A percentile compares a stretch with the other conserved stretches of the same genome.
phyloP scores from a whole-genome alignment of 306 rosid species.

The Boehmeria nivea region DNA sequence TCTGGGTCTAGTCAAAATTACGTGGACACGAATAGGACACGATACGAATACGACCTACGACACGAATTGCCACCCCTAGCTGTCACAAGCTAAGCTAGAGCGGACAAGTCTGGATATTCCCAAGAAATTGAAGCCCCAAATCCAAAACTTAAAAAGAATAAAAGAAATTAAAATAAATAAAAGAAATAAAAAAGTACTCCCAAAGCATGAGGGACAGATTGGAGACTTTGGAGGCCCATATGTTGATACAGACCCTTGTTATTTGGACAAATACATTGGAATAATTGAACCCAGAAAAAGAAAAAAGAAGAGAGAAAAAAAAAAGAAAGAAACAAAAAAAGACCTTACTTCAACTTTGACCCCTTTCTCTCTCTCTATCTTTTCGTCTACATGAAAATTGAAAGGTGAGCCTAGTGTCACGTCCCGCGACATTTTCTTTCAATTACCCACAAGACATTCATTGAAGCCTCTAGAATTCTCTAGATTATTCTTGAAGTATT shows the following conservation, averaged over 20 bases:
- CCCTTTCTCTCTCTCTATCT: constrained; percentile 15
- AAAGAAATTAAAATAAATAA: background rate
- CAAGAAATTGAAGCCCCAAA: constrained; percentile 14
- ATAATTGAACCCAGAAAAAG: constrained; percentile 24
- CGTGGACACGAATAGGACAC: too few species aligned
- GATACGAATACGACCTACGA: too few species aligned
- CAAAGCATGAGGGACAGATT: constrained; percentile 33
- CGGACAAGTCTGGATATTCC: constrained; percentile 15
- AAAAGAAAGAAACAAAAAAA: too few species aligned
- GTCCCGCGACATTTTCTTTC: too few species aligned
- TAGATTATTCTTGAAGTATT: too few species aligned
- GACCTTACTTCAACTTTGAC: constrained; percentile 36
- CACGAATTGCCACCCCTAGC: too few species aligned
- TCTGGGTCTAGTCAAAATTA: too few species aligned
- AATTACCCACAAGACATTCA: too few species aligned
- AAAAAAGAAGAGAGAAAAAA: constrained; percentile 7
- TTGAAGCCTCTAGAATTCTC: too few species aligned
- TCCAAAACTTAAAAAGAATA: constrained; percentile 3
- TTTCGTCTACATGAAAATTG: constrained; percentile 2
- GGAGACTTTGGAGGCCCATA: constrained; percentile 28
- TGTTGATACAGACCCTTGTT: constrained; percentile 34
- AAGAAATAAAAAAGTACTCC: background rate
- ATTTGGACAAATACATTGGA: constrained; percentile 35
- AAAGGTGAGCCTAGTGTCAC: too few species aligned
- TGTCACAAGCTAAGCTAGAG: background rate